Conservation (phyloP, 73 alveolate genomes). For the Paramecium primaurelia region DNA sequence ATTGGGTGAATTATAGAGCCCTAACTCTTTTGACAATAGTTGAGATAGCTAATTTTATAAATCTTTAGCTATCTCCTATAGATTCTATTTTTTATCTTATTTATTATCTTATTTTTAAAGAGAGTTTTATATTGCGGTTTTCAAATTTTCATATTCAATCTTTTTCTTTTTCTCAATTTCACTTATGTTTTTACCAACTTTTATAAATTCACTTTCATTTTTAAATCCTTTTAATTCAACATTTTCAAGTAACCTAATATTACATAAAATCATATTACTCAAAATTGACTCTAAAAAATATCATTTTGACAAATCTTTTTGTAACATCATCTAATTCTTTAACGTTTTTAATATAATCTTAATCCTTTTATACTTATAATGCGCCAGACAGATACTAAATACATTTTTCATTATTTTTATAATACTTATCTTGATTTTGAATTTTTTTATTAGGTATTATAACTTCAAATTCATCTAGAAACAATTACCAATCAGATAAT, state of each 20-base stretch:
- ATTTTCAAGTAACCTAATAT: neutral
- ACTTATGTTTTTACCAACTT: neutral
- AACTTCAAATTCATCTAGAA: neutral
- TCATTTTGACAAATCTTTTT: neutral
- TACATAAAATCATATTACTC: neutral
- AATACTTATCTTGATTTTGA: neutral
- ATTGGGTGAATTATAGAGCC: neutral
- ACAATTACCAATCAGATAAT: neutral
- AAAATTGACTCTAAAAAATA: neutral
- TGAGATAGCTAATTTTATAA: neutral
- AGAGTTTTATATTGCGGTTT: too few species aligned
- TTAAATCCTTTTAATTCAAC: neutral
- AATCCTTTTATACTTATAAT: neutral
- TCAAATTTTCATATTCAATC: neutral
- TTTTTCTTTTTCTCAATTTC: too few species aligned
- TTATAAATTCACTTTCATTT: neutral
- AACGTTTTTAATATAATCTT: neutral
- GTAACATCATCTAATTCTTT: neutral
- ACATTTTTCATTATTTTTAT: neutral
- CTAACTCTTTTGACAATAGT: neutral
- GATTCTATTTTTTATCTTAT: too few species aligned
- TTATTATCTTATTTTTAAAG: too few species aligned
- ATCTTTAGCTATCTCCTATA: neutral
- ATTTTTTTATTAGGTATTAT: neutral
- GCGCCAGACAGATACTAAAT: neutral